phyloP scores from a whole-genome alignment of 805 yeast species.

The Nakazawaea populi region DNA sequence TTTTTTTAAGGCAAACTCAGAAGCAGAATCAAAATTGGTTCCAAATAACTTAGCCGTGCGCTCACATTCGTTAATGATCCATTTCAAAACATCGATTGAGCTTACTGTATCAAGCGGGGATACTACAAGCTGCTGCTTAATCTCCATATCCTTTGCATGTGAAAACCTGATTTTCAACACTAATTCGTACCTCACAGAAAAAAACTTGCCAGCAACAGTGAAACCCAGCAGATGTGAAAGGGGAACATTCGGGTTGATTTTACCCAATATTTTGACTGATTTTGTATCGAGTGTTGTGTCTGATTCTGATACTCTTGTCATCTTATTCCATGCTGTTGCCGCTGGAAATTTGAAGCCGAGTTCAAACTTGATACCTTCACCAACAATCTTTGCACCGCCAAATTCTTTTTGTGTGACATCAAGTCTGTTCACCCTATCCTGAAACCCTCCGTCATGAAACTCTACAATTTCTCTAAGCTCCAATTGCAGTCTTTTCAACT shows the following conservation, averaged over 20 bases:
- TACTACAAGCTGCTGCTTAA: slow-evolving; percentile 46
- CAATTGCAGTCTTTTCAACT: slow-evolving; percentile 37
- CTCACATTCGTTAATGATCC: slow-evolving; percentile 50
- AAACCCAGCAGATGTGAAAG: slow-evolving; percentile 38
- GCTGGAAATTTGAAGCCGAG: slow-evolving; percentile 27
- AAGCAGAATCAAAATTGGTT: slow-evolving; percentile 27
- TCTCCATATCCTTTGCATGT: slow-evolving; percentile 43
- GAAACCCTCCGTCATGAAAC: slow-evolving; percentile 41
- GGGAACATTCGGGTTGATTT: slow-evolving; percentile 26
- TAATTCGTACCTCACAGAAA: slow-evolving; percentile 45
- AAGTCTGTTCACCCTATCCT: slow-evolving; percentile 2
- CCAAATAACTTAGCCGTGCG: slow-evolving; percentile 24
- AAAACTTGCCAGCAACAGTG: slow-evolving; percentile 45
- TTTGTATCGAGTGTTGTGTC: not conserved
- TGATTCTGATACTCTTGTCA: not conserved
- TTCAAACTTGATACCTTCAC: slow-evolving; percentile 21
- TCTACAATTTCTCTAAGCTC: slow-evolving; percentile 51
- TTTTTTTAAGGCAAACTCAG: slow-evolving; percentile 19
- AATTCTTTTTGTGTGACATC: slow-evolving; percentile 7
- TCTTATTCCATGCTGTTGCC: slow-evolving; percentile 14
- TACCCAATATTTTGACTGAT: slow-evolving; percentile 6
- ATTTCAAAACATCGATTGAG: slow-evolving; percentile 42
- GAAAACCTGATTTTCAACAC: slow-evolving; percentile 41
- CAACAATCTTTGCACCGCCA: slow-evolving; percentile 17
- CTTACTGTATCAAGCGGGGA: slow-evolving; percentile 46